Conservation (phyloP, 2,329 filamentous ascomycete species). For the Alternaria sp. region DNA sequence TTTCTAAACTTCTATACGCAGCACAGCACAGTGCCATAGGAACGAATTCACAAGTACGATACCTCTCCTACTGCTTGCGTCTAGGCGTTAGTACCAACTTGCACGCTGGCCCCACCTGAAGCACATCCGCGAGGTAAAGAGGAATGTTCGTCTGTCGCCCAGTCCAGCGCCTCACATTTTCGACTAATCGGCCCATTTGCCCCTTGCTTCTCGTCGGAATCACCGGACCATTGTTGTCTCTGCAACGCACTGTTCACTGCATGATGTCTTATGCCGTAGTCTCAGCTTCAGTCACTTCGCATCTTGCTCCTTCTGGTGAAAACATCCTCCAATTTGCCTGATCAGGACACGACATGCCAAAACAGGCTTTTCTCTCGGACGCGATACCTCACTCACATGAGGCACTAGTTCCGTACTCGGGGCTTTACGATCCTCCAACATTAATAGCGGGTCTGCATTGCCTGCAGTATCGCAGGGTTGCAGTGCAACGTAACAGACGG, state of each 20-base stretch:
- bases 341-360: background rate
- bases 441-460: background rate
- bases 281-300: conserved; percentile 1
- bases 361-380: background rate
- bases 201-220: background rate
- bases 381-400: background rate
- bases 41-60: background rate
- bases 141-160: background rate
- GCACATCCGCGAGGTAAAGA: background rate
- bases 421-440: background rate
- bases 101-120: background rate
- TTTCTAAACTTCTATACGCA: background rate
- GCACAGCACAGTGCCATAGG: background rate
- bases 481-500: background rate
- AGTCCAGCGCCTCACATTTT: background rate
- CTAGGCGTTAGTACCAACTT: background rate
- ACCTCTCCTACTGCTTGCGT: background rate
- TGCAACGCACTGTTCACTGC: background rate
- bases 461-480: conserved; percentile 6
- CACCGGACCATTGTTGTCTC: background rate
- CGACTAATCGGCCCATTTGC: background rate
- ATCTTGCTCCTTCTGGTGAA: conserved; percentile 1
- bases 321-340: background rate
- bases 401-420: background rate
- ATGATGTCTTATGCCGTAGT: background rate